Percentiles rank a stretch among this genome's conserved stretches.
These are phyloP conservation scores for Candida incommunis DNA, from an alignment of 805 yeast genomes.

Conservation along the genomic window DNA sequence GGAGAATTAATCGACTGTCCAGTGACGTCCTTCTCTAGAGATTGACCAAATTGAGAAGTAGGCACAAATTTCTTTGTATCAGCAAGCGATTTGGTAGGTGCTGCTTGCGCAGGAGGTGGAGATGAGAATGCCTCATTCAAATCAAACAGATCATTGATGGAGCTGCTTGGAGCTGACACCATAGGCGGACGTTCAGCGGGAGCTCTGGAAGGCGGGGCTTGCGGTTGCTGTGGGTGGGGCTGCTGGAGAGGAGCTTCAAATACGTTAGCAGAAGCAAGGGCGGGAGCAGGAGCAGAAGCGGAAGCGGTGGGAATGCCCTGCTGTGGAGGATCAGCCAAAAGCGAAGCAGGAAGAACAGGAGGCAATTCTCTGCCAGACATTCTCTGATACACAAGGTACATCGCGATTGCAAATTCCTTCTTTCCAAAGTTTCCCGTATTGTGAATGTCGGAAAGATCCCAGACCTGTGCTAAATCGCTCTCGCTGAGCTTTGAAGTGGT, in stretches of 20 bases:
- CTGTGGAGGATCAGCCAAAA: slow-evolving; percentile 18
- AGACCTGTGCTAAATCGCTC: slow-evolving; percentile 70
- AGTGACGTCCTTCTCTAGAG: slow-evolving; percentile 29
- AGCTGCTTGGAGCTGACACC: slow-evolving; percentile 27
- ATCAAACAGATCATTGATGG: slow-evolving; percentile 54
- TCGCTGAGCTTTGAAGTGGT: slow-evolving; percentile 79
- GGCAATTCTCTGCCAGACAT: slow-evolving; percentile 72
- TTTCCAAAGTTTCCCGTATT: slow-evolving; percentile 71
- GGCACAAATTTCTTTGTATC: slow-evolving; percentile 49
- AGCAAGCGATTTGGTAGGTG: slow-evolving; percentile 15
- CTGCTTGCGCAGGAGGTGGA: slow-evolving; percentile 21
- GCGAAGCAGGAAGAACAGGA: slow-evolving; percentile 53
- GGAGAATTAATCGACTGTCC: slow-evolving; percentile 14
- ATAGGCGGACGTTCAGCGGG: slow-evolving; percentile 20
- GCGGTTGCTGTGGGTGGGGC: slow-evolving; percentile 8
- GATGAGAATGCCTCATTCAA: slow-evolving; percentile 40
- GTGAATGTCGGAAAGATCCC: slow-evolving; percentile 90
- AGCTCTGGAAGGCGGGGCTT: slow-evolving; percentile 16
- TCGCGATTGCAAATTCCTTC: slow-evolving; percentile 82
- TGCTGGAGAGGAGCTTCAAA: slow-evolving; percentile 7
- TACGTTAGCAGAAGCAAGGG: slow-evolving; percentile 2
- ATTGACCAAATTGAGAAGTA: slow-evolving; percentile 75
- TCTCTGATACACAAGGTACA: slow-evolving; percentile 80
- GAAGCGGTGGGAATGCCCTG: slow-evolving; percentile 5
- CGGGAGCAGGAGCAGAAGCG: slow-evolving; percentile 2